These are phyloP conservation scores for Boletellus dicymbophilus DNA, from an alignment of 1,284 basidiomycete genomes.

Conservation along the genomic window DNA sequence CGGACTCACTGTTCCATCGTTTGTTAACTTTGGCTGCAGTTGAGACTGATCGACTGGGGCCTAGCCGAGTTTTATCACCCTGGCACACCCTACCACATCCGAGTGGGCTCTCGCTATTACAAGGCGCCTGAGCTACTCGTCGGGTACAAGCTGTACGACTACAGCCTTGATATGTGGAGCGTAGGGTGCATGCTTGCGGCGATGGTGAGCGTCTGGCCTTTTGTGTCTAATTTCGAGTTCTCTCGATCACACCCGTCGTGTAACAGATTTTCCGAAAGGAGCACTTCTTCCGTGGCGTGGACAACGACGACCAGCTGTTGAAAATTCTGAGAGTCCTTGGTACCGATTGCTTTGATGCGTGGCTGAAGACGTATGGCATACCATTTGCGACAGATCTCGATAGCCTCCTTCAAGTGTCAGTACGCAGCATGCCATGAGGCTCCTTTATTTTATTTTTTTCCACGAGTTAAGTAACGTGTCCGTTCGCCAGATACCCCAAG, in stretches of 20 bases:
- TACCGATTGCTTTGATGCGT: conserved; percentile 78
- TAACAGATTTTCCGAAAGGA: conserved; percentile 81
- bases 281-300: conserved; percentile 89
- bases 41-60: conserved; percentile 91
- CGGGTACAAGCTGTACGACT: conserved; percentile 87
- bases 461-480: conserved; percentile 6
- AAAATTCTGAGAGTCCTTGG: conserved; percentile 89
- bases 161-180: conserved; percentile 87
- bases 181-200: conserved; percentile 88
- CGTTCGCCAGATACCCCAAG: conserved; percentile 56
- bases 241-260: conserved; percentile 17
- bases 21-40: conserved; percentile 39
- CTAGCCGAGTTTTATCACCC: conserved; percentile 93
- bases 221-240: neutral
- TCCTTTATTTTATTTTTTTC: neutral
- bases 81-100: conserved; percentile 83
- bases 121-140: conserved; percentile 89
- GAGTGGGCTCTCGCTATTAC: conserved; percentile 90
- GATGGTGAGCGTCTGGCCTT: conserved; percentile 56
- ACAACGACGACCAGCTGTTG: conserved; percentile 89
- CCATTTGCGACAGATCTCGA: conserved; percentile 74
- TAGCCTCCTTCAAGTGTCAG: conserved; percentile 63
- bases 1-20: neutral
- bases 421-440: neutral
- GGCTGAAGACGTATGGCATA: conserved; percentile 74